Base-by-base conservation (phyloP, 2,329 filamentous ascomycete species). In the Scleromitrula shiraiana region DNA sequence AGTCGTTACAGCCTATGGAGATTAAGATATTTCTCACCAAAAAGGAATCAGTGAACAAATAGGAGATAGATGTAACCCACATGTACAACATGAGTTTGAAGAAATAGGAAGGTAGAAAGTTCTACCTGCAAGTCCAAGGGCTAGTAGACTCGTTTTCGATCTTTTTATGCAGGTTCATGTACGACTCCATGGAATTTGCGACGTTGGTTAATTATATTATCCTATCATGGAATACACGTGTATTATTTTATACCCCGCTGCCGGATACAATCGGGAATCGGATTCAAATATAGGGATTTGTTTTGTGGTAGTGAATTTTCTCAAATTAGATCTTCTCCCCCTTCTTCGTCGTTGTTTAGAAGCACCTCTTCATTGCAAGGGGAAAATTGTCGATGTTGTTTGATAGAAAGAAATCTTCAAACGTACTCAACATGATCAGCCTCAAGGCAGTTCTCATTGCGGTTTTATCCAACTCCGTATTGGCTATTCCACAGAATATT, bases 391-490 rank as follows among this genome's bases (percentile, higher is more conserved):
- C n/a, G n/a, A n/a, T n/a, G n/a, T n/a, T n/a, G n/a, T n/a, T n/a
- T n/a, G 26, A 27, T 7, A 27, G 12, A 27, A 27, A 27, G 14
- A n/a, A 38, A 38, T 22, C 10, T 23, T 20, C 3, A 23, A 38
- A 24, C 17, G 23, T 22, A 12, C n/a, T 26, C 32, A 44, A 17
- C 10, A 50, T 50, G 47, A 19, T 50, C 17, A n/a, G 41, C 19
- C 19, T 50, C 27, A 38, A 40, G 40, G 23, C 46, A 29, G 44
- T 37, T 20, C 40, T 39, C 19, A 15, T 54, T 29, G 50, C 50
- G 41, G 53, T 55, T 15, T 43, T 57, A n/a, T 54, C 50, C 23
- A 49, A 55, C 23, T 32, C 55, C 36, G 53, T 46, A n/a, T 44
- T 59, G 15, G 57, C 58, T 24, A 46, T 37, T 29, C 50, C 50